These are phyloP conservation scores for Eucalyptus urophylla DNA, from an alignment of 345 rosid species.

Conservation along the genomic window DNA sequence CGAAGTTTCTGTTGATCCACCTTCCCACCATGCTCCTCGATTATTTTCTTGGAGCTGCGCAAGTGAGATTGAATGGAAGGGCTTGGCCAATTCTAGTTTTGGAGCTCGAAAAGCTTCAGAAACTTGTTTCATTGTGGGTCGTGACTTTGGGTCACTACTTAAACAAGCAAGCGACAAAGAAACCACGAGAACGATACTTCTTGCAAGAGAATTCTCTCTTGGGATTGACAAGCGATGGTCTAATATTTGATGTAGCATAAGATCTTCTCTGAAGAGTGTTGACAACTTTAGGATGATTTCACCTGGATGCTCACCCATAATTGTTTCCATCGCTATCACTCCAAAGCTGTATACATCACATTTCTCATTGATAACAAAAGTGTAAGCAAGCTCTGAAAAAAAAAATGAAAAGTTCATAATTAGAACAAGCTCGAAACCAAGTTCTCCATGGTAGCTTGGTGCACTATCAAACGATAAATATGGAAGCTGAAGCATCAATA, in stretches of 20 bases:
- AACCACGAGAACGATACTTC: background rate
- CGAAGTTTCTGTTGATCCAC: background rate
- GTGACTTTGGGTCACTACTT: background rate
- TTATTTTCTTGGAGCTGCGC: background rate
- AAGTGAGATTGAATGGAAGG: background rate
- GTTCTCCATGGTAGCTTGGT: too few species aligned
- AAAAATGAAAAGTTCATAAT: background rate
- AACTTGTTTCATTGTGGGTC: background rate
- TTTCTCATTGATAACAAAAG: background rate
- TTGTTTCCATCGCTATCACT: background rate
- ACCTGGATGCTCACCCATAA: conserved; percentile 5
- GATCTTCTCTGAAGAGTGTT: background rate
- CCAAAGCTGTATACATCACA: background rate
- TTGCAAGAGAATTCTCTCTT: background rate
- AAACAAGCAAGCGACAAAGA: conserved; percentile 1
- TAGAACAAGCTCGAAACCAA: too few species aligned
- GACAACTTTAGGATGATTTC: background rate
- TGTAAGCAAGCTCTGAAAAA: background rate
- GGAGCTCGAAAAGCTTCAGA: background rate
- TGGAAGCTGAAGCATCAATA: too few species aligned
- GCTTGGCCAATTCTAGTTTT: background rate
- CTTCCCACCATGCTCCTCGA: background rate
- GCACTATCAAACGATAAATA: too few species aligned
- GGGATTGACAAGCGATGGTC: background rate
- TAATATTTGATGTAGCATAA: background rate